Evolutionary conservation across 345 rosid species (phyloP), one percentile per base, ranked within the genome.

Genomic region (Euphorbia lathyris): DNA sequence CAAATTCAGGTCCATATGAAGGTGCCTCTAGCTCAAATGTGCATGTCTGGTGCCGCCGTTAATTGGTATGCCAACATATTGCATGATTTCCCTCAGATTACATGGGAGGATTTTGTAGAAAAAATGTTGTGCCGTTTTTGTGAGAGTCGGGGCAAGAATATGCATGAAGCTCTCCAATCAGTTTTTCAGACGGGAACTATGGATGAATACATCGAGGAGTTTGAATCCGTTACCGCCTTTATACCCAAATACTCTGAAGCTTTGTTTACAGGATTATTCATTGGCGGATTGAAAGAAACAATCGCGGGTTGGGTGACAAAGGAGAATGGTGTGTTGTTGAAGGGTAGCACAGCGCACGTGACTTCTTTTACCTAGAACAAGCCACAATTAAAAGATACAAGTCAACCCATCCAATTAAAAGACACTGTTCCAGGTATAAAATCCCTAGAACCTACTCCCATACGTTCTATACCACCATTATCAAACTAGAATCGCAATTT

Each of bases 381-480:
- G n/a, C n/a, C n/a, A n/a, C n/a, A n/a, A n/a, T n/a, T n/a, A n/a
- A n/a, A n/a, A n/a, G n/a, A n/a, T n/a, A n/a, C n/a, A n/a, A n/a
- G n/a, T n/a, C n/a, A n/a, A n/a, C n/a, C n/a, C n/a, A n/a, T n/a
- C n/a, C n/a, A n/a, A n/a, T n/a, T n/a, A n/a, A n/a, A n/a, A n/a
- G n/a, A n/a, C n/a, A n/a, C n/a, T n/a, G n/a, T n/a, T n/a, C n/a
- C n/a, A n/a, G n/a, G n/a, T n/a, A n/a, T n/a, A n/a, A n/a, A n/a
- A n/a, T n/a, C n/a, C n/a, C n/a, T n/a, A n/a, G n/a, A n/a, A n/a
- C n/a, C n/a, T n/a, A 43, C 13, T 3, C 2, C 48, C 48, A 7
- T 0, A 1, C 11, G 14, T 0, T 43, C 0, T 1, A 0, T 13
- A 2, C 11, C 7, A 43, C 10, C 48, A 0, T 0, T 13, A 1